Evolutionary conservation across 768 basidiomycete genomes (phyloP), one percentile per base, ranked within the genome.

Genomic region (Nidularia pulvinata): DNA sequence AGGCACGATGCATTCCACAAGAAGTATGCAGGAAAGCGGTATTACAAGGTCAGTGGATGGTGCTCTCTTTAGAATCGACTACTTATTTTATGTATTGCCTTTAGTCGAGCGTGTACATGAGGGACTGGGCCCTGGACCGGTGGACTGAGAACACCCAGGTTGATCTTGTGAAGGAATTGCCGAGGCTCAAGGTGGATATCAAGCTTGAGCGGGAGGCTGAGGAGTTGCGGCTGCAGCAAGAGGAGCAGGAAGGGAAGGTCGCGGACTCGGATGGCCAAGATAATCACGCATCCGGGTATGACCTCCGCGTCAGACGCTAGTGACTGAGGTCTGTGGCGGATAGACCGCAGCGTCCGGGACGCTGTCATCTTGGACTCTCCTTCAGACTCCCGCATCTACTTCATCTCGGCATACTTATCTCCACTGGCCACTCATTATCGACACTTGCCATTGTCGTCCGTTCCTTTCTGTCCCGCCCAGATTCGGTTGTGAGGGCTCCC

Each of bases 1-100:
- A 80, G 80, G 45, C 91, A 95, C 55, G 86, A 92, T 52, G 87
- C 88, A n/a, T 93, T 98, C 70, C 82, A 83, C 75, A 89, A 93
- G 76, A 98, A 99, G 70, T 99, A 96, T 62, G 88, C 93, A 0
- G 84, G 89, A 13, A 95, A 93, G 70, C 92, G 88, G 48, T 93
- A 84, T 72, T 78, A 88, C 74, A 96, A 95, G 83, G 93, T 94
- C 42, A 4, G 56, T 55, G 57, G 25, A 25, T 25, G 25, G 25
- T 25, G 25, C 25, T 25, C 25, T 25, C 25, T 25, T 25, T 25
- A 25, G 25, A 25, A 25, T 4, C 25, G 25, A 25, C 4, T 25
- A 4, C 25, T 25, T 25, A 25, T 25, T 25, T 25, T 25, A 25
- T 25, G 25, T 49, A 16, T 51, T 39, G 5, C 43, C 13, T 55